phyloP scores from a whole-genome alignment of 2,329 filamentous ascomycete genomes.

The Capronia coronata region DNA sequence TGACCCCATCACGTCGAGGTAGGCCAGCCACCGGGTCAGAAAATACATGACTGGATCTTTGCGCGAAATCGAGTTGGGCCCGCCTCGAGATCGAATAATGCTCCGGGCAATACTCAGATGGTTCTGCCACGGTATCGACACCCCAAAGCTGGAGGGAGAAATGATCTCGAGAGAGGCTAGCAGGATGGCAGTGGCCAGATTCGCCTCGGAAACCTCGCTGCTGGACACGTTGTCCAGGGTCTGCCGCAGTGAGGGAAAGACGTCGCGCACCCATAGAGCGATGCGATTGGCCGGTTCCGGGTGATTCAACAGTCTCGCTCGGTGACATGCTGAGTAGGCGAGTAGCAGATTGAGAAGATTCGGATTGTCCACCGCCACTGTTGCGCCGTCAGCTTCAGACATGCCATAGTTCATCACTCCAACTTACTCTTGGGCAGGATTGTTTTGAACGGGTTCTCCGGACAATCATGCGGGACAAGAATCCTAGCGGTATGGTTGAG shows the following conservation, averaged over 20 bases:
- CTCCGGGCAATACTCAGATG: slow-evolving; percentile 70
- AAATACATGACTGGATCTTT: slow-evolving; percentile 62
- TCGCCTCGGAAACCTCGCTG: slow-evolving; percentile 63
- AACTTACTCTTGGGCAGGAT: slow-evolving; percentile 57
- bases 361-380: slow-evolving; percentile 40
- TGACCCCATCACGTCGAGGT: slow-evolving; percentile 71
- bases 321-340: slow-evolving; percentile 77
- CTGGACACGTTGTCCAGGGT: slow-evolving; percentile 64
- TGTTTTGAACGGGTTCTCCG: slow-evolving; percentile 54
- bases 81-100: slow-evolving; percentile 63
- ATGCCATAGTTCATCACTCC: slow-evolving; percentile 28
- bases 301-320: slow-evolving; percentile 66
- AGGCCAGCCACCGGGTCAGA: slow-evolving; percentile 74
- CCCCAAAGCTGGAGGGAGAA: slow-evolving; percentile 71
- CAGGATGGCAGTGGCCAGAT: slow-evolving; percentile 77
- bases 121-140: slow-evolving; percentile 72
- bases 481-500: slow-evolving; percentile 72
- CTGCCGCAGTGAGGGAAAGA: slow-evolving; percentile 58
- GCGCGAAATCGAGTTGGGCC: slow-evolving; percentile 48
- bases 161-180: slow-evolving; percentile 77
- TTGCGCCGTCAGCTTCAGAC: slow-evolving; percentile 44
- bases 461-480: slow-evolving; percentile 56
- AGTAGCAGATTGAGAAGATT: slow-evolving; percentile 71
- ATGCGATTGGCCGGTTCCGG: slow-evolving; percentile 70
- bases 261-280: slow-evolving; percentile 70